Conservation (phyloP, 164 flowering plant species). For the Liquidambar formosana region DNA sequence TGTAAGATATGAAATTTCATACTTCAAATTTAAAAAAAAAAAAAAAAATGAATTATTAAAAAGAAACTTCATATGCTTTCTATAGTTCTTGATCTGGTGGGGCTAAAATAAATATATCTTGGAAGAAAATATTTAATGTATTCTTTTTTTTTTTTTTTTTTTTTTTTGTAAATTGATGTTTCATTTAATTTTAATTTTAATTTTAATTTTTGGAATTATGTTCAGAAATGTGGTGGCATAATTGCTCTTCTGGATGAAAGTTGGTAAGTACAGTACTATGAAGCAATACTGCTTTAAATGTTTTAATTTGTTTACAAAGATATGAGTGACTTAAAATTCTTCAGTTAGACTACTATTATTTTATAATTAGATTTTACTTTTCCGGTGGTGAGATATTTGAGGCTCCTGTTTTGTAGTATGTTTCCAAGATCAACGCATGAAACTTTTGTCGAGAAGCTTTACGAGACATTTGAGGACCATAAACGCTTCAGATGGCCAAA, state of each 20-base stretch:
- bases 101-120: not conserved
- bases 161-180: no score
- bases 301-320: not conserved
- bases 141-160: not conserved
- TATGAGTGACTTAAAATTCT: not conserved
- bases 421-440: slow-evolving; percentile 99
- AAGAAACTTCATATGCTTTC: no score
- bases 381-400: slow-evolving; percentile 20
- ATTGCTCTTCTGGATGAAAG: slow-evolving; percentile 97
- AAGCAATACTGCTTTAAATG: not conserved
- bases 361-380: slow-evolving; percentile 4
- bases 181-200: not conserved
- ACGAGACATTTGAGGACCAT: slow-evolving; percentile 82
- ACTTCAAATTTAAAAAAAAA: no score
- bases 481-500: slow-evolving; percentile 95
- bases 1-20: no score
- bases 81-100: not conserved
- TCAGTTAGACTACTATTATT: not conserved
- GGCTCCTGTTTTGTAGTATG: slow-evolving; percentile 28
- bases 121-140: not conserved
- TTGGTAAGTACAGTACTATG: slow-evolving; percentile 61
- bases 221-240: slow-evolving; percentile 98
- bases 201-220: slow-evolving; percentile 9
- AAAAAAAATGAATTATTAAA: no score
- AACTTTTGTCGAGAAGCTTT: slow-evolving; percentile 95